These are phyloP conservation scores for Citrus sp. DNA, from an alignment of 345 rosid genomes.

Conservation along the genomic window DNA sequence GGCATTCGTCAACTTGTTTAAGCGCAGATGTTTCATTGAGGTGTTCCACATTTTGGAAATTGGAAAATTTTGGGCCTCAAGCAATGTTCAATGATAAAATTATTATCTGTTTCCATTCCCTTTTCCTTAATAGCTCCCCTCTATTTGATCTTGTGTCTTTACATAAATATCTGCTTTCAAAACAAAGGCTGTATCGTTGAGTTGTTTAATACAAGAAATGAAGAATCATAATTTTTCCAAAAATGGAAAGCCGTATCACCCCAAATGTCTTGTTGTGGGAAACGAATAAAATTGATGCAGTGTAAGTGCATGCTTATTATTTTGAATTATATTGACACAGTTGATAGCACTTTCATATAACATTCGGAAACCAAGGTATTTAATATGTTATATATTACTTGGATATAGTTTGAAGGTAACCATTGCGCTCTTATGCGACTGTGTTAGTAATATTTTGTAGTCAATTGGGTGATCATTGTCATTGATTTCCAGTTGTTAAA, in stretches of 20 bases:
- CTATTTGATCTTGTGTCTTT: background rate
- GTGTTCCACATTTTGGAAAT: background rate
- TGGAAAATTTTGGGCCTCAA: constrained; percentile 8
- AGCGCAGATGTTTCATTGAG: background rate
- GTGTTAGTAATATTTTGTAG: background rate
- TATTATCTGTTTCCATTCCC: background rate
- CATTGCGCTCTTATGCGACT: background rate
- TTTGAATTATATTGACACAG: background rate
- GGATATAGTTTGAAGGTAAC: background rate
- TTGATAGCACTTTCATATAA: background rate
- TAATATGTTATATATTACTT: background rate
- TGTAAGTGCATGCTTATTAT: background rate
- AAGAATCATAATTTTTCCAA: background rate
- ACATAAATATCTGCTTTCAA: background rate
- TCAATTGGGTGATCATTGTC: background rate
- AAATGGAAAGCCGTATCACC: background rate
- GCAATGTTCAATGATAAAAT: background rate
- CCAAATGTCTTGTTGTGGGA: background rate
- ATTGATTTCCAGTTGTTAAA: background rate
- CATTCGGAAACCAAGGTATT: background rate
- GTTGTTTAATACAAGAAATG: background rate
- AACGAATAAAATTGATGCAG: background rate
- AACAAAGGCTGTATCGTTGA: background rate
- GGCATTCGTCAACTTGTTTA: background rate
- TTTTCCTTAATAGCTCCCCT: background rate